Percentiles rank a stretch among this genome's conserved stretches.
Conservation (phyloP, 2,329 filamentous ascomycete genomes). For the Cladobotryum protrusum region DNA sequence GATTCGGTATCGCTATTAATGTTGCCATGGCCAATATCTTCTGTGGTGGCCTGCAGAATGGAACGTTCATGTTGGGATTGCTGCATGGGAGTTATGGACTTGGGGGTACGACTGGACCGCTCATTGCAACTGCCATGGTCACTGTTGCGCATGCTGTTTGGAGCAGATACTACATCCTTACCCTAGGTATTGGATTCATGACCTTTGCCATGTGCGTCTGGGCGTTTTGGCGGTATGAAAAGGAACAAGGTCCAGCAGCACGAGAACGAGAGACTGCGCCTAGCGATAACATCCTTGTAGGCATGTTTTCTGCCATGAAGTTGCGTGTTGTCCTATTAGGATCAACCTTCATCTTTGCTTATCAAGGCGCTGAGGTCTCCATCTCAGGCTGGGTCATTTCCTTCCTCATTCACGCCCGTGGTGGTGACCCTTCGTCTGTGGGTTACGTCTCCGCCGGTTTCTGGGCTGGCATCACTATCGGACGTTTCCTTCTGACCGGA, state of each 20-base stretch:
- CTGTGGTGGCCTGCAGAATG: conserved; percentile 46
- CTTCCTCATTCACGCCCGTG: conserved; percentile 68
- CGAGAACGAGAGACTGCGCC: conserved; percentile 24
- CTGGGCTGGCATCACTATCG: conserved; percentile 68
- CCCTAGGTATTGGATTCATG: conserved; percentile 49
- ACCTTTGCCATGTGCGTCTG: conserved; percentile 56
- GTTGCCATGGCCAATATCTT: conserved; percentile 55
- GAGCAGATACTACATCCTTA: conserved; percentile 68
- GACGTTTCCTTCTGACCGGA: conserved; percentile 64
- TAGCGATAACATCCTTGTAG: conserved; percentile 26
- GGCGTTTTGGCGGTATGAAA: conserved; percentile 65
- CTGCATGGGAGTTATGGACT: conserved; percentile 64
- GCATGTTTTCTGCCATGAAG: conserved; percentile 44
- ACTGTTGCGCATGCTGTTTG: conserved; percentile 53
- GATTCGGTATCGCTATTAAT: conserved; percentile 50
- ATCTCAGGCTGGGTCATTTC: conserved; percentile 85
- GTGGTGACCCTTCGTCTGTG: conserved; percentile 62
- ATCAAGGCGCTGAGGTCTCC: conserved; percentile 78
- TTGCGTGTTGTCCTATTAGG: conserved; percentile 62
- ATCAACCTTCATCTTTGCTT: conserved; percentile 76
- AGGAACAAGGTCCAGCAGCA: conserved; percentile 42
- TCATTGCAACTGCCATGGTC: conserved; percentile 69
- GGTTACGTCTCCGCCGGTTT: conserved; percentile 74
- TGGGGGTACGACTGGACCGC: conserved; percentile 60
- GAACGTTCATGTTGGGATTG: conserved; percentile 51